Evolutionary conservation across 2,329 filamentous ascomycete species (phyloP).

Genomic region (Apiospora marii): DNA sequence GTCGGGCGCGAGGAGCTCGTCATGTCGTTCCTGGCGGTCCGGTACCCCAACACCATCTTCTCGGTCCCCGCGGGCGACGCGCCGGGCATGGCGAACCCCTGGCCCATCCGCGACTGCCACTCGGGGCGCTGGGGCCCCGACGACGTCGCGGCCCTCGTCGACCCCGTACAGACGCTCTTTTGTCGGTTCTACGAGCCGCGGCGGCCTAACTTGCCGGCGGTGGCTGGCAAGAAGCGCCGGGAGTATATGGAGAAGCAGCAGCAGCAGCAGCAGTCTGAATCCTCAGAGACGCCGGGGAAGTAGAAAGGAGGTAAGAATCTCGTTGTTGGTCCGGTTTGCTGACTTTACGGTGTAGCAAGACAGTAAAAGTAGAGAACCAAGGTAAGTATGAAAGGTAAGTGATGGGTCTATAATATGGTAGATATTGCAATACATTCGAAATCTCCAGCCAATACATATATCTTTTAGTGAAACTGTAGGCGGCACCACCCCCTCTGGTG

Average conservation of each 20-base stretch:
- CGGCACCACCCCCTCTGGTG: too few species aligned
- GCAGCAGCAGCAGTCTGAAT: too few species aligned
- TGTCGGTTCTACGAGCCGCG: not conserved
- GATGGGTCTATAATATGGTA: too few species aligned
- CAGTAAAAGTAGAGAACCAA: not conserved
- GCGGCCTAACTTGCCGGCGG: not conserved
- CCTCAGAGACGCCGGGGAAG: not conserved
- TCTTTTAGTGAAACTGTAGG: too few species aligned
- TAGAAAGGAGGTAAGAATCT: not conserved
- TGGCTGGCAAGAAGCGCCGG: not conserved
- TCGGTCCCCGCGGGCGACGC: not conserved
- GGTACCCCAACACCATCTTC: conserved; percentile 13
- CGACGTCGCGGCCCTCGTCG: not conserved
- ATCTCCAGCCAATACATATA: too few species aligned
- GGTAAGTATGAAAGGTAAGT: too few species aligned
- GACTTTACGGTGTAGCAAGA: not conserved
- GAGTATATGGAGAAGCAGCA: not conserved
- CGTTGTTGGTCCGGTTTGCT: not conserved
- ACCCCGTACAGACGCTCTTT: not conserved
- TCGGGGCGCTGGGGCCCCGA: not conserved
- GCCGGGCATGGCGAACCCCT: not conserved
- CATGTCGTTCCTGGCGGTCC: not conserved
- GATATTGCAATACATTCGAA: too few species aligned
- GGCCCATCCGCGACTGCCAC: conserved; percentile 5
- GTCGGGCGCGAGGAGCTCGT: conserved; percentile 22